These are phyloP conservation scores for Amanita muscaria DNA, from an alignment of 768 basidiomycete genomes.

Conservation along the genomic window DNA sequence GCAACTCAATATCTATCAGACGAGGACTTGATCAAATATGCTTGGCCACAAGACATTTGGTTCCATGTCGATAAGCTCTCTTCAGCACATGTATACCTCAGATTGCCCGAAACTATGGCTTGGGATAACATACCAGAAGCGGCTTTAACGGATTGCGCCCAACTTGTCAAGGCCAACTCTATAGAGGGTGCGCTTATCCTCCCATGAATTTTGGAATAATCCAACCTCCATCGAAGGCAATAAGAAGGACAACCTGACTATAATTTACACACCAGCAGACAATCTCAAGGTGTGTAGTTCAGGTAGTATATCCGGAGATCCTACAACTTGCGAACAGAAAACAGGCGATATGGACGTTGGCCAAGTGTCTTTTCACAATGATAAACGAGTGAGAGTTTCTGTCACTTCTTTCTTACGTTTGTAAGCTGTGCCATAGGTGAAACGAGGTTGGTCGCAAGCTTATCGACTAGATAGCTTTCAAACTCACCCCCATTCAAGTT, in stretches of 20 bases:
- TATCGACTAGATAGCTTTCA: neutral
- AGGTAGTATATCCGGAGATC: neutral
- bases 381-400: slow-evolving; percentile 56
- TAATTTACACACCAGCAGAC: slow-evolving; percentile 89
- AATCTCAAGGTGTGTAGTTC: slow-evolving; percentile 71
- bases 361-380: slow-evolving; percentile 89
- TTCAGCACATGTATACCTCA: slow-evolving; percentile 94
- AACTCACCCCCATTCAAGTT: slow-evolving; percentile 32
- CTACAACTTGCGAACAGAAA: slow-evolving; percentile 49
- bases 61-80: slow-evolving; percentile 98
- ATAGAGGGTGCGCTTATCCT: slow-evolving; percentile 63
- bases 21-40: slow-evolving; percentile 91
- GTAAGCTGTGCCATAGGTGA: slow-evolving; percentile 43
- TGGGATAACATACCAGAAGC: slow-evolving; percentile 86
- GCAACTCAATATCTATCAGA: slow-evolving; percentile 39
- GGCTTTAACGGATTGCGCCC: slow-evolving; percentile 78
- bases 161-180: slow-evolving; percentile 95
- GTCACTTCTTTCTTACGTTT: neutral
- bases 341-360: slow-evolving; percentile 97
- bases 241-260: slow-evolving; percentile 87
- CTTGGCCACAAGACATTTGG: slow-evolving; percentile 83
- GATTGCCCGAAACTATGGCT: slow-evolving; percentile 68
- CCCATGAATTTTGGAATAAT: neutral
- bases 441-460: slow-evolving; percentile 45
- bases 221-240: slow-evolving; percentile 49